A percentile compares a stretch with the other conserved stretches of the same genome.
Conservation (phyloP, 495 filamentous ascomycete species). For the Bryoglossum gracile region DNA sequence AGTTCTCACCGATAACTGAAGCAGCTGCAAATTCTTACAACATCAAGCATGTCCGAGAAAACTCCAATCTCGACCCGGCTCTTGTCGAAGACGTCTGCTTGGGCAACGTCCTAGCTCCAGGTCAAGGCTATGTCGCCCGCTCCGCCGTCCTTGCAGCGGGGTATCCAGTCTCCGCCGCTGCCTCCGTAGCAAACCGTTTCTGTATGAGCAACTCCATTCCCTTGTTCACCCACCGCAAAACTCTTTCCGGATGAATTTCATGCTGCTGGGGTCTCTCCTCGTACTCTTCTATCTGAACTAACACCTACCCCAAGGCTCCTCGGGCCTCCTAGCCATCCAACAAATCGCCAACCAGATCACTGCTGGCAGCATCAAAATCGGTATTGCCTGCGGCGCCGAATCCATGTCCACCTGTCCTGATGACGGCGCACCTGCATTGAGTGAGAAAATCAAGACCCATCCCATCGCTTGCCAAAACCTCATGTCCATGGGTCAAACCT, state of each 20-base stretch:
- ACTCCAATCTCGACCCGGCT: slow-evolving; percentile 70
- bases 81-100: slow-evolving; percentile 88
- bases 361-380: slow-evolving; percentile 72
- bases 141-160: slow-evolving; percentile 85
- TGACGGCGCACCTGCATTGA: slow-evolving; percentile 21
- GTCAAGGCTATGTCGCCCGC: slow-evolving; percentile 81
- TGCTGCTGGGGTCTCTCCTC: too few relatives aligned
- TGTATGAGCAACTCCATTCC: too few relatives aligned
- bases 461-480: slow-evolving; percentile 69
- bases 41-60: slow-evolving; percentile 61
- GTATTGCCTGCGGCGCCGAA: slow-evolving; percentile 83
- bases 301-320: too few relatives aligned
- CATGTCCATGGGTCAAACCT: slow-evolving; percentile 95
- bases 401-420: slow-evolving; percentile 52
- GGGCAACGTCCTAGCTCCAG: slow-evolving; percentile 87
- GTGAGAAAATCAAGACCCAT: slow-evolving; percentile 54
- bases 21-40: slow-evolving; percentile 24
- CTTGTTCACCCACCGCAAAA: too few relatives aligned
- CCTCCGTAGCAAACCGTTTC: slow-evolving; percentile 83
- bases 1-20: not conserved
- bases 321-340: slow-evolving; percentile 87
- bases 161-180: slow-evolving; percentile 80
- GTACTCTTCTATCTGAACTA: too few relatives aligned
- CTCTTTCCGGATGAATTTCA: too few relatives aligned
- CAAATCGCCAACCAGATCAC: slow-evolving; percentile 88